These are phyloP conservation scores for Rhodotorula taiwanensis DNA, from an alignment of 768 basidiomycete species.

Conservation along the genomic window DNA sequence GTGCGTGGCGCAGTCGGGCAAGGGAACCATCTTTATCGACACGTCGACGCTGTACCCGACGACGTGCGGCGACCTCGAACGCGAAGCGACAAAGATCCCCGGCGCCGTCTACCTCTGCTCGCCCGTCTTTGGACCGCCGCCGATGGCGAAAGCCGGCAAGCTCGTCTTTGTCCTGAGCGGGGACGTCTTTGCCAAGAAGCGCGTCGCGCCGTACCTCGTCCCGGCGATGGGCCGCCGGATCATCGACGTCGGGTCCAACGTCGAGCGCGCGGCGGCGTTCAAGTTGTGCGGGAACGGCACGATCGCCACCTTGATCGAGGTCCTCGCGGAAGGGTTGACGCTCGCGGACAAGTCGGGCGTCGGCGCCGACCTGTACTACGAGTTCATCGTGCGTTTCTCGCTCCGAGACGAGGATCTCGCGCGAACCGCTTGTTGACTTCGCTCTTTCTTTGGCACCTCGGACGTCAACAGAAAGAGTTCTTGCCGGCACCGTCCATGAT, in stretches of 20 bases:
- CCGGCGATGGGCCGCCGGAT: constrained; percentile 67
- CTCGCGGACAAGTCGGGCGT: constrained; percentile 79
- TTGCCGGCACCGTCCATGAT: constrained; percentile 35
- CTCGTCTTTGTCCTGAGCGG: constrained; percentile 73
- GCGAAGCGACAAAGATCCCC: constrained; percentile 53
- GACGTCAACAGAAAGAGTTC: too few species aligned
- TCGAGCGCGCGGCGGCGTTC: constrained; percentile 73
- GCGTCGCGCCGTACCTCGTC: constrained; percentile 66
- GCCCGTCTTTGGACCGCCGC: constrained; percentile 60
- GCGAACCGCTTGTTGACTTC: constrained; percentile 66
- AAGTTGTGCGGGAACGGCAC: constrained; percentile 52
- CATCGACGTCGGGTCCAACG: constrained; percentile 71
- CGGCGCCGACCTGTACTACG: constrained; percentile 53
- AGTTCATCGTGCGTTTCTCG: constrained; percentile 50
- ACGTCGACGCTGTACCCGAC: constrained; percentile 58
- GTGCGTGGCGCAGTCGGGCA: too few species aligned
- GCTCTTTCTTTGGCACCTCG: constrained; percentile 39
- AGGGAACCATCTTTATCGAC: constrained; percentile 69
- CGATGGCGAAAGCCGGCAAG: constrained; percentile 46
- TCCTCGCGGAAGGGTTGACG: constrained; percentile 75
- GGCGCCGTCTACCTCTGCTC: constrained; percentile 62
- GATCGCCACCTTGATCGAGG: constrained; percentile 51
- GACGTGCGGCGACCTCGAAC: constrained; percentile 59
- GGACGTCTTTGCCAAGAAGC: constrained; percentile 72
- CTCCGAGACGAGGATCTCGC: too few species aligned